A percentile compares a stretch with the other conserved stretches of the same genome.
These are phyloP conservation scores for Filobasidium wieringae DNA, from an alignment of 768 basidiomycete genomes.

Conservation along the genomic window DNA sequence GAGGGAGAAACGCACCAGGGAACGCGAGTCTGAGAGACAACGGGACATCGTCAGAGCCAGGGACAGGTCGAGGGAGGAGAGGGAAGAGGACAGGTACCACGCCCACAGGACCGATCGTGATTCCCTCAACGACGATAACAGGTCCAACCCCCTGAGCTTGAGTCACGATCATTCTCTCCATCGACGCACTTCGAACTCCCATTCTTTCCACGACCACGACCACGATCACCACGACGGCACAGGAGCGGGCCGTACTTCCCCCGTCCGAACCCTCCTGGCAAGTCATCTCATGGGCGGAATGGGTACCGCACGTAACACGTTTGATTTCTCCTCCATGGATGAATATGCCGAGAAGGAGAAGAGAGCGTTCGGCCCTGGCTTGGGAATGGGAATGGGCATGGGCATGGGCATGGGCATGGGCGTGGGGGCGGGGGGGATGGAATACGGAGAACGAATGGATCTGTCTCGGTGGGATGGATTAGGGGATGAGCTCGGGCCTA, in stretches of 20 bases:
- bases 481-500: constrained; percentile 1
- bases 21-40: no score
- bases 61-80: no score
- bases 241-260: background rate
- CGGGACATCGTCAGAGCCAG: no score
- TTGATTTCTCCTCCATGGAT: constrained; percentile 33
- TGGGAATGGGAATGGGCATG: background rate
- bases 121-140: no score
- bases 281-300: constrained; percentile 20
- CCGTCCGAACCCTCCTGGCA: background rate
- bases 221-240: background rate
- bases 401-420: background rate
- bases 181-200: no score
- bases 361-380: background rate
- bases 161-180: no score
- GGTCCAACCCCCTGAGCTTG: no score
- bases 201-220: background rate
- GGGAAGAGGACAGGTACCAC: no score
- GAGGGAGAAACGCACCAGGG: no score
- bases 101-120: no score
- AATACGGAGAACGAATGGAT: background rate
- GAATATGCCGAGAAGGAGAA: constrained; percentile 31
- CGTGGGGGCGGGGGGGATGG: background rate
- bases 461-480: background rate
- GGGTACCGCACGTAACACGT: constrained; percentile 21